Evolutionary conservation across 2,329 filamentous ascomycete genomes (phyloP), one percentile per base, ranked within the genome.

Genomic region (Aureobasidium melanogenum): DNA sequence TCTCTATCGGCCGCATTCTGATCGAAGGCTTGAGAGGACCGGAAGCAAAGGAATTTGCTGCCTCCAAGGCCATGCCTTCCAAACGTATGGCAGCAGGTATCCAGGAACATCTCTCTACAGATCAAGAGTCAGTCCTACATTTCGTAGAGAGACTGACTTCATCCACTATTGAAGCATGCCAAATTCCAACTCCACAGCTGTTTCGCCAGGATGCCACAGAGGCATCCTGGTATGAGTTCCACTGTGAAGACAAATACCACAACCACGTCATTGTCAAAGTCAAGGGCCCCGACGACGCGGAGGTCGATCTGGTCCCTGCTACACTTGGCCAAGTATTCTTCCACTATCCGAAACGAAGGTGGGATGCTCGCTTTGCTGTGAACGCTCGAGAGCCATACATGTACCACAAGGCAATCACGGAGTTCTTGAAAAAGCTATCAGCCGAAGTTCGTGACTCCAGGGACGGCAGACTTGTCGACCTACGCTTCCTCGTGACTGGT

Each of bases 331-430:
- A 39, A 15, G 32, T 60, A 6, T 66, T 65, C 60, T 57, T 66
- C 22, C 67, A 69, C 43, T 68, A 62, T 38, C 66, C 67, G 6
- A 52, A 64, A 44, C 65, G 62, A 1, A 51, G 62, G 0, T 68
- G 66, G 66, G 67, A 68, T 50, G 63, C 67, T 36, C 47, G 61
- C 26, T 58, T 66, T 19, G 46, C 36, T 5, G 55, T 61, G 32
- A 36, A 34, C 36, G 56, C 46, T 8, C 34, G 43, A 14, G 32
- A 30, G 15, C 38, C 32, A 10, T 12, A 26, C 36, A 48, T 36
- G 38, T 55, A 51, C 32, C n/a, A 48, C 15, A 43, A 52, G 14
- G n/a, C 41, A 28, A 7, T 34, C 51, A 24, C 10, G 26, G 34
- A 39, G 32, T 52, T 62, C 36, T 17, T 63, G 58, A 22, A 47